A percentile compares a stretch with the other conserved stretches of the same genome.
phyloP scores from a whole-genome alignment of 441 rosid genomes.

The Erysimum pusillum region DNA sequence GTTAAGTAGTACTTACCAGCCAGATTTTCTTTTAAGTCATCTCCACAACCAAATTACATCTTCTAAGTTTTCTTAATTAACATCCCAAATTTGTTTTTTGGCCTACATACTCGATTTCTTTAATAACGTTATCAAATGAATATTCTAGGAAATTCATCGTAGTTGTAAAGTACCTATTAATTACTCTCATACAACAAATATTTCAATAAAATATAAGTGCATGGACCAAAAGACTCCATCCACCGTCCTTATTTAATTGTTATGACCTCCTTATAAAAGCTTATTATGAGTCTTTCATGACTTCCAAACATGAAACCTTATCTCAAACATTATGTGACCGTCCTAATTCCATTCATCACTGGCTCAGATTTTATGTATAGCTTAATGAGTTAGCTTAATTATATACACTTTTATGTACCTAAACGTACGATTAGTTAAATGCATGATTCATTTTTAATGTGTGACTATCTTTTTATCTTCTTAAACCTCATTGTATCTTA shows the following conservation, averaged over 20 bases:
- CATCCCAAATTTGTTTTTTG: not conserved
- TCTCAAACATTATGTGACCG: not conserved
- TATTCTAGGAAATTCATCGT: not conserved
- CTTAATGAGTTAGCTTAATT: not conserved
- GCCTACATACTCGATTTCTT: not conserved
- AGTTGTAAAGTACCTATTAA: not conserved
- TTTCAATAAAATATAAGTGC: too few relatives aligned
- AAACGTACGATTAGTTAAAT: not conserved
- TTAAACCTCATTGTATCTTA: not conserved
- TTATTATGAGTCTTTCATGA: not conserved
- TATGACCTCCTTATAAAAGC: not conserved
- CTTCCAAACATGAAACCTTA: slow-evolving; percentile 10
- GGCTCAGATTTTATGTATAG: not conserved
- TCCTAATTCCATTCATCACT: not conserved
- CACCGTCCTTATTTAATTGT: slow-evolving; percentile 10
- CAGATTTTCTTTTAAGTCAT: too few relatives aligned
- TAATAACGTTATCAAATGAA: not conserved
- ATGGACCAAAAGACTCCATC: not conserved
- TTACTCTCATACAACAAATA: not conserved
- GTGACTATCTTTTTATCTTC: not conserved
- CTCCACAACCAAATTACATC: not conserved
- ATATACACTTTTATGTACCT: not conserved
- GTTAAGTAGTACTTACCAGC: too few relatives aligned
- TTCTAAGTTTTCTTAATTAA: not conserved
- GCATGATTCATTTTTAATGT: not conserved